Conservation (phyloP, 768 basidiomycete species). For the Cyclocybe aegerita region DNA sequence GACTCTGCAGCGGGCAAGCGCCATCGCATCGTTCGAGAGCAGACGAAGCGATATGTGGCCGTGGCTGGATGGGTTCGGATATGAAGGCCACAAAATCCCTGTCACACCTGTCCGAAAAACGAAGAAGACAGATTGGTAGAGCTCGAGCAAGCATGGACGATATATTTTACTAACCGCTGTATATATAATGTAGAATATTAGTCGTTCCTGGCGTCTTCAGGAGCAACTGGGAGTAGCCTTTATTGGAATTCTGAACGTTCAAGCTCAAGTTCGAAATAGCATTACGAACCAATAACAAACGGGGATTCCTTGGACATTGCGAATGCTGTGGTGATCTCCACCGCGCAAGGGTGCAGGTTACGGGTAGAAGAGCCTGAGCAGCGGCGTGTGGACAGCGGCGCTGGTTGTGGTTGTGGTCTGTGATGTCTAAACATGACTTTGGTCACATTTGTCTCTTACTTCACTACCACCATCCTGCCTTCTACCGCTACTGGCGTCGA, state of each 20-base stretch:
- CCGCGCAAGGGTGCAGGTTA: neutral
- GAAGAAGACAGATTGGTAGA: slow-evolving; percentile 76
- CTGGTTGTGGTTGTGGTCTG: no score
- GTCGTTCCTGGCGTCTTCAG: no score
- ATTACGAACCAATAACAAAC: neutral
- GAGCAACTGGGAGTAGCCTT: no score
- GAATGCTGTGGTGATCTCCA: neutral
- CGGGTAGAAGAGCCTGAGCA: no score
- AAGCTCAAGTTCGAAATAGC: neutral
- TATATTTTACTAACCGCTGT: neutral
- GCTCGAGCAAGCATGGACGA: neutral
- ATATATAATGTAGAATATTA: slow-evolving; percentile 2
- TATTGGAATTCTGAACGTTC: no score
- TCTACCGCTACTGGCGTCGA: neutral
- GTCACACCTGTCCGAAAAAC: slow-evolving; percentile 36
- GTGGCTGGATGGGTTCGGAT: slow-evolving; percentile 96
- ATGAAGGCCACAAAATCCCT: slow-evolving; percentile 76
- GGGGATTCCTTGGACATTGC: neutral
- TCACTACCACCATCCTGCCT: slow-evolving; percentile 6
- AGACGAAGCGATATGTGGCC: slow-evolving; percentile 81
- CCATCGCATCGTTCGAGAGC: slow-evolving; percentile 81
- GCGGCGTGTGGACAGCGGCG: no score
- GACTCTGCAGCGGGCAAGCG: slow-evolving; percentile 76
- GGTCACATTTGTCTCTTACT: slow-evolving; percentile 10
- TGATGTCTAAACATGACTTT: neutral